phyloP scores from a whole-genome alignment of 768 basidiomycete species.

The Serendipita vermifera region DNA sequence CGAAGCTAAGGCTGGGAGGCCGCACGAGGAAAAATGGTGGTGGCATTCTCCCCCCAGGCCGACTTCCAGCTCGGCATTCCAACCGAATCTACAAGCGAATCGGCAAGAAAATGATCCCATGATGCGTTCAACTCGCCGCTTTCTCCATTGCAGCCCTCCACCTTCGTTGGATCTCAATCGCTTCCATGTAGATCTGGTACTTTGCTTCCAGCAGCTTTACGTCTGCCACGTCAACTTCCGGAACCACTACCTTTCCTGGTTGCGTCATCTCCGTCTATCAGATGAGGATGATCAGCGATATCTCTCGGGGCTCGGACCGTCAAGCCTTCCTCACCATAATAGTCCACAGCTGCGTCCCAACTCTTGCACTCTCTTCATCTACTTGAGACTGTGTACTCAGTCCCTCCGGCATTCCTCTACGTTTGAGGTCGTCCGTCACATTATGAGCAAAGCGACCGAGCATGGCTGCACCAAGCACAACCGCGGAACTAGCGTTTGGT shows the following conservation, averaged over 20 bases:
- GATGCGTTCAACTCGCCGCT: no score
- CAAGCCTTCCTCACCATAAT: slow-evolving; percentile 58
- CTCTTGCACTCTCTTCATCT: slow-evolving; percentile 27
- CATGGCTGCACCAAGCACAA: slow-evolving; percentile 90
- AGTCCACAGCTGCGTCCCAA: slow-evolving; percentile 67
- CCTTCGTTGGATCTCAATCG: slow-evolving; percentile 73
- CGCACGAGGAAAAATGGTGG: no score
- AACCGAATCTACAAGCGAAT: no score
- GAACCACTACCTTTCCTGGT: slow-evolving; percentile 54
- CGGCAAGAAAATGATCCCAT: no score
- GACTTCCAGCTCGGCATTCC: no score
- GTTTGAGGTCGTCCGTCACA: slow-evolving; percentile 25
- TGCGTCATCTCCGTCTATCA: slow-evolving; percentile 84
- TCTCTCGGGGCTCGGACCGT: slow-evolving; percentile 4
- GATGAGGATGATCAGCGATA: neutral
- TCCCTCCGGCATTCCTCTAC: slow-evolving; percentile 21
- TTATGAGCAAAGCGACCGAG: slow-evolving; percentile 77
- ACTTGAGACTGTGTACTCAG: slow-evolving; percentile 24
- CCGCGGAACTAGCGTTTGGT: slow-evolving; percentile 58
- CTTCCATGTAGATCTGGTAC: slow-evolving; percentile 85
- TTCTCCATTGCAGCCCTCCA: slow-evolving; percentile 72
- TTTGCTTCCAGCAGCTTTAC: slow-evolving; percentile 75
- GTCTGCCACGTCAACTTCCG: slow-evolving; percentile 48
- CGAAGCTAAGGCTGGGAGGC: no score
- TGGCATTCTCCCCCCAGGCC: no score